Conservation (phyloP, 2,329 filamentous ascomycete genomes). For the Aspergillus felis region DNA sequence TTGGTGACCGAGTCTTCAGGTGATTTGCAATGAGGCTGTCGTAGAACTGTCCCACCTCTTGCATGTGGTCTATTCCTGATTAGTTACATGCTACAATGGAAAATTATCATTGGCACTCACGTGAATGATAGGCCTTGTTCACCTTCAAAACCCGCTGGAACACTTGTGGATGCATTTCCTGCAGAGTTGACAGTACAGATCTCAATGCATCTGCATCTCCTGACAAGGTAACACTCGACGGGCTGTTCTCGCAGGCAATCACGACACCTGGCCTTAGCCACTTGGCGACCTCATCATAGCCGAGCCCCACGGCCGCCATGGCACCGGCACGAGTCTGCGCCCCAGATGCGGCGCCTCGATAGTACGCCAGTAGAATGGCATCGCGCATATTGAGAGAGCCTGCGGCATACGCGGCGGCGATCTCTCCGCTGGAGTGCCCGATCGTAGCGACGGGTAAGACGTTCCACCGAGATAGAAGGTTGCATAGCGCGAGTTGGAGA, state of each 20-base stretch:
- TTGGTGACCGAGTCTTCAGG: conserved; percentile 1
- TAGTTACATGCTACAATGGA: neutral
- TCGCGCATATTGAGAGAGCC: conserved; percentile 14
- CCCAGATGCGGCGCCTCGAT: conserved; percentile 13
- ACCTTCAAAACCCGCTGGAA: conserved; percentile 9
- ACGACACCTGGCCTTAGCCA: conserved; percentile 15
- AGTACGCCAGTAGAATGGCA: conserved; percentile 21
- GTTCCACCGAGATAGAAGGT: conserved; percentile 23
- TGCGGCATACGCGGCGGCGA: conserved; percentile 33
- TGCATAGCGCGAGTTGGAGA: conserved; percentile 31
- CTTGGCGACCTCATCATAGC: conserved; percentile 1
- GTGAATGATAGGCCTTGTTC: conserved; percentile 19
- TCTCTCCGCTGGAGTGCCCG: conserved; percentile 36
- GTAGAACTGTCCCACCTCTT: conserved; percentile 8
- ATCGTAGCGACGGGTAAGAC: conserved; percentile 22
- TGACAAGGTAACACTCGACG: conserved; percentile 22
- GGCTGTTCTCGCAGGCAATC: conserved; percentile 26
- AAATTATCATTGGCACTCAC: neutral
- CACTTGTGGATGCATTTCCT: conserved; percentile 5
- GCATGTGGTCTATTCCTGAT: conserved; percentile 10
- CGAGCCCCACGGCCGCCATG: conserved; percentile 24
- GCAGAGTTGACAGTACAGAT: conserved; percentile 3
- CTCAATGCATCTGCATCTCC: conserved; percentile 10
- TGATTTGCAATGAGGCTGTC: conserved; percentile 4
- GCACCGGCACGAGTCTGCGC: conserved; percentile 3